Percentiles rank a stretch among this genome's conserved stretches.
Conservation (phyloP, 176 grass and related monocot species). For the Oryza brachyantha region DNA sequence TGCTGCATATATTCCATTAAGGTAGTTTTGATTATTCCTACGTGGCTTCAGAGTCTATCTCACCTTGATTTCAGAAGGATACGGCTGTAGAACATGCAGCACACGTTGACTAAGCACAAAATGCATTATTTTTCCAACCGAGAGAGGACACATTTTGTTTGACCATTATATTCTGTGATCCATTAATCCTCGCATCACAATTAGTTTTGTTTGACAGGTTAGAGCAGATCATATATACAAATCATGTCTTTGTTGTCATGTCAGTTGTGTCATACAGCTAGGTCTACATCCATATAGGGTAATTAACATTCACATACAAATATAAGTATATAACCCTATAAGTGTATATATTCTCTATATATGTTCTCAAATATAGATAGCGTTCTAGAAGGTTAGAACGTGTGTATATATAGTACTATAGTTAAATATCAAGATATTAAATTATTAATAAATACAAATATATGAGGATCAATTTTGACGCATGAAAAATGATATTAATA, state of each 20-base stretch:
- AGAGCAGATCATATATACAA: background rate
- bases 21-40: background rate
- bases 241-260: background rate
- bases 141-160: background rate
- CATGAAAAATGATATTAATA: background rate
- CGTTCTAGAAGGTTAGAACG: no score
- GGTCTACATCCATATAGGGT: background rate
- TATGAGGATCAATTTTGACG: background rate
- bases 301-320: background rate
- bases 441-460: background rate
- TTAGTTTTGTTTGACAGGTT: background rate
- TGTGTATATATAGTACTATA: no score
- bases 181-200: slow-evolving; percentile 4
- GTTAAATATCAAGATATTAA: background rate
- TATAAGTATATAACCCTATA: background rate
- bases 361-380: no score
- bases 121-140: background rate
- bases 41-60: background rate
- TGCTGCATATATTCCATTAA: background rate
- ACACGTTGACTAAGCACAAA: slow-evolving; percentile 17
- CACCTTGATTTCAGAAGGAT: background rate
- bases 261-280: background rate
- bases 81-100: slow-evolving; percentile 24
- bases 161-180: background rate
- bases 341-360: background rate